Percentiles rank a stretch among this genome's conserved stretches.
Evolutionary conservation across 352 stramenopile genomes (phyloP).

Genomic region (Aphanomyces astaci): DNA sequence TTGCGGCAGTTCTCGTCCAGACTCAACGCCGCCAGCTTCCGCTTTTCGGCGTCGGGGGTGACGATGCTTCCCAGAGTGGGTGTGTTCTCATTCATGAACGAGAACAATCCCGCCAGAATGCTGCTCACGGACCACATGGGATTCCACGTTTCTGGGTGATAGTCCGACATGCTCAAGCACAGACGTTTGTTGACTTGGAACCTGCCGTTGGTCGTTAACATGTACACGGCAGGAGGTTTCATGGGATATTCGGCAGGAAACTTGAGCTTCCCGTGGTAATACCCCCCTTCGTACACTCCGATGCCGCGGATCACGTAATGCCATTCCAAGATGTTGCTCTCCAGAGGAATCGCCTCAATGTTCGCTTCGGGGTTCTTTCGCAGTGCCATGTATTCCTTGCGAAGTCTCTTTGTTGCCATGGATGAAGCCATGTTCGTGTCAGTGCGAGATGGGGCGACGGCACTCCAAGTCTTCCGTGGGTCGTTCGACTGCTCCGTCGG

Average conservation of each 20-base stretch:
- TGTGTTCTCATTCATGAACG: slow-evolving; percentile 80
- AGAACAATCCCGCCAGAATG: slow-evolving; percentile 93
- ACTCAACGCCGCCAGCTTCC: slow-evolving; percentile 70
- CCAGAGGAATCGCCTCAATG: slow-evolving; percentile 83
- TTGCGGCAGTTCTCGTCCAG: slow-evolving; percentile 79
- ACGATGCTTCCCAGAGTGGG: slow-evolving; percentile 85
- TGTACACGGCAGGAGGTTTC: slow-evolving; percentile 93
- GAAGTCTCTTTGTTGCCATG: slow-evolving; percentile 85
- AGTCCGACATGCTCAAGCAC: slow-evolving; percentile 94
- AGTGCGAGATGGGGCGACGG: not conserved
- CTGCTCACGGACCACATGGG: slow-evolving; percentile 94
- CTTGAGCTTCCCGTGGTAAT: slow-evolving; percentile 88
- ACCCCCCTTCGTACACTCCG: slow-evolving; percentile 76
- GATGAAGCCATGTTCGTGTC: slow-evolving; percentile 54
- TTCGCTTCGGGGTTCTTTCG: slow-evolving; percentile 86
- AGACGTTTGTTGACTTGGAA: slow-evolving; percentile 93
- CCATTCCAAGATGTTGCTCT: slow-evolving; percentile 94
- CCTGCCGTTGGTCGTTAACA: slow-evolving; percentile 90
- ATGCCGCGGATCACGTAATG: slow-evolving; percentile 90
- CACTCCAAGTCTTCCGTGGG: too few relatives aligned
- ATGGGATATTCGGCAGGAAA: slow-evolving; percentile 94
- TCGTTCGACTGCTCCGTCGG: too few relatives aligned
- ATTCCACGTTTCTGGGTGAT: slow-evolving; percentile 94
- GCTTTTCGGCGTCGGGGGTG: slow-evolving; percentile 77
- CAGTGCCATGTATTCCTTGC: slow-evolving; percentile 88